These are phyloP conservation scores for Tylopilus vinaceipallidus DNA, from an alignment of 768 basidiomycete species.

Conservation along the genomic window DNA sequence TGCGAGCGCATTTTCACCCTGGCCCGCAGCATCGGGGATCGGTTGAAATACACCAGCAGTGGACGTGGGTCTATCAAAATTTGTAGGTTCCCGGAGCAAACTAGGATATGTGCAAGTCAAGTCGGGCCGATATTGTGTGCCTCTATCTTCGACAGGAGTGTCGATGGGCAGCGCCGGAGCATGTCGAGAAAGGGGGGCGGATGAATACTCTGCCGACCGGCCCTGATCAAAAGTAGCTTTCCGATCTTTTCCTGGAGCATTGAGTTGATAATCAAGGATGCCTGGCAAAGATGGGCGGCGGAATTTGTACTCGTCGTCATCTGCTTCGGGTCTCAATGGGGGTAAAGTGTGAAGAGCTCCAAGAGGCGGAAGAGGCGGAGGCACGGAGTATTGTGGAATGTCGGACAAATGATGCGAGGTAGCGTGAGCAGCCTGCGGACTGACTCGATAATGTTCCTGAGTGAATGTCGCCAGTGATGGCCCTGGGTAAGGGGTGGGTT, in stretches of 20 bases:
- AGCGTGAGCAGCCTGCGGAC: conserved; percentile 20
- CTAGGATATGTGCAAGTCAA: conserved; percentile 16
- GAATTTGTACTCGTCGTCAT: conserved; percentile 31
- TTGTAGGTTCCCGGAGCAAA: conserved; percentile 21
- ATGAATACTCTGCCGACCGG: conserved; percentile 14
- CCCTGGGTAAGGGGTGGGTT: conserved; percentile 25
- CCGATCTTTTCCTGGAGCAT: conserved; percentile 8
- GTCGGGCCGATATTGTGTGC: conserved; percentile 12
- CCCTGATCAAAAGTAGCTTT: conserved; percentile 14
- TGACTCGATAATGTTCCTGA: conserved; percentile 25
- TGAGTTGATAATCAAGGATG: conserved; percentile 9
- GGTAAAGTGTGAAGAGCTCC: conserved; percentile 25
- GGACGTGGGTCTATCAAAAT: conserved; percentile 20
- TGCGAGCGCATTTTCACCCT: conserved; percentile 4
- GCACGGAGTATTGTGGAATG: conserved; percentile 27
- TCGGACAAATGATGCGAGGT: conserved; percentile 23
- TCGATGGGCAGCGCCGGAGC: not conserved
- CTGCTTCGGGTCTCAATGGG: conserved; percentile 24
- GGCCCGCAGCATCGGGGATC: not conserved
- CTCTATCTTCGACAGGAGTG: conserved; percentile 12
- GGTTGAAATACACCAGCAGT: conserved; percentile 16
- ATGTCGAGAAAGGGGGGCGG: conserved; percentile 6
- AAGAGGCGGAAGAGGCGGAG: conserved; percentile 24
- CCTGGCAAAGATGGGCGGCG: conserved; percentile 32
- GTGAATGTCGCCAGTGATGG: conserved; percentile 18